A percentile compares a stretch with the other conserved stretches of the same genome.
Evolutionary conservation across 2,329 filamentous ascomycete genomes (phyloP).

Genomic region (Geosmithia putterillii): DNA sequence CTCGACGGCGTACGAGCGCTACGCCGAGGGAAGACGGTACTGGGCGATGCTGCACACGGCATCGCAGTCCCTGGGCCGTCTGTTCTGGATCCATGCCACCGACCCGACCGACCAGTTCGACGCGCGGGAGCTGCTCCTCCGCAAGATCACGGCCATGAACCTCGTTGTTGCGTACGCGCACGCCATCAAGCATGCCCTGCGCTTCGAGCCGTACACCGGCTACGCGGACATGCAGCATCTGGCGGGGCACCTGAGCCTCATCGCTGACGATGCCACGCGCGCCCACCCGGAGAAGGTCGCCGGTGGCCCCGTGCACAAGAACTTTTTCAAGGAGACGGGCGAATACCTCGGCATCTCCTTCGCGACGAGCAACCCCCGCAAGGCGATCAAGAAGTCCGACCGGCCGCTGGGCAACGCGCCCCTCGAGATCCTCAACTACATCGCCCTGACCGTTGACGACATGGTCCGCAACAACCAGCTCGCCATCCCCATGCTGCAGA

Average conservation of each 20-base stretch:
- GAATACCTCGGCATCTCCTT: slow-evolving; percentile 68
- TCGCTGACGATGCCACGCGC: slow-evolving; percentile 45
- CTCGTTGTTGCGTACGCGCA: slow-evolving; percentile 67
- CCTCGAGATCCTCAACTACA: slow-evolving; percentile 64
- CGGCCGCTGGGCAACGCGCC: slow-evolving; percentile 73
- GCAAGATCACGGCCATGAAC: slow-evolving; percentile 65
- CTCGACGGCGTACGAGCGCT: slow-evolving; percentile 66
- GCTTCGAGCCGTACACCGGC: slow-evolving; percentile 69
- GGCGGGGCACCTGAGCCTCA: slow-evolving; percentile 62
- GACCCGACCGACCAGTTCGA: slow-evolving; percentile 33
- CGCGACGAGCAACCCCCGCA: slow-evolving; percentile 66
- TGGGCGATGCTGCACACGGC: slow-evolving; percentile 52
- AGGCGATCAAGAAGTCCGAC: slow-evolving; percentile 59
- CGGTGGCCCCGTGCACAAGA: slow-evolving; percentile 24
- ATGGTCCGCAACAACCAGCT: slow-evolving; percentile 44
- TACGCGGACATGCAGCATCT: slow-evolving; percentile 64
- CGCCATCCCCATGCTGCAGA: slow-evolving; percentile 44
- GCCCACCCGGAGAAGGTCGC: slow-evolving; percentile 16
- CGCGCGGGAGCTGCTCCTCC: slow-evolving; percentile 55
- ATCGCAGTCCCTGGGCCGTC: slow-evolving; percentile 55
- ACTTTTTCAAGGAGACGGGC: slow-evolving; percentile 51
- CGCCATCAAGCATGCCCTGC: slow-evolving; percentile 68
- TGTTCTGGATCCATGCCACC: slow-evolving; percentile 73
- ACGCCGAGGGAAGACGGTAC: slow-evolving; percentile 50
- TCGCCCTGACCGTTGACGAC: slow-evolving; percentile 54